A percentile compares a stretch with the other conserved stretches of the same genome.
phyloP scores from a whole-genome alignment of 108 stramenopile species.

The Skeletonema costatum region DNA sequence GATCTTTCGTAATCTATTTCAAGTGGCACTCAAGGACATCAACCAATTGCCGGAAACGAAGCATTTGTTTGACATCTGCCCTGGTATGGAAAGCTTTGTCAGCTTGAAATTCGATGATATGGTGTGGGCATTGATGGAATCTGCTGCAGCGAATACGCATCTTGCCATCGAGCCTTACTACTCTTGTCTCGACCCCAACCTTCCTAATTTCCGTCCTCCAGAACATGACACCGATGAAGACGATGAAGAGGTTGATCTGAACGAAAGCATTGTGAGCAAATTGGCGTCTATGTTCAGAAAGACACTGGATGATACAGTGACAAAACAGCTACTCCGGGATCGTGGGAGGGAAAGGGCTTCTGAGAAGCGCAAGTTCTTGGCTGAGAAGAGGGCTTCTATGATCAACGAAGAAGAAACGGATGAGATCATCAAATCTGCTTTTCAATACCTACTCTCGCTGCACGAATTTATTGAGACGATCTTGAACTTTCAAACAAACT shows the following conservation, averaged over 20 bases:
- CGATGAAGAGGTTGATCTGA: conserved; percentile 14
- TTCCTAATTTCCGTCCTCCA: conserved; percentile 56
- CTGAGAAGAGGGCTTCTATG: conserved; percentile 64
- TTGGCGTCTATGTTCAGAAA: not conserved
- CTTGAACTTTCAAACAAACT: conserved; percentile 64
- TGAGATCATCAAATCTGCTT: conserved; percentile 53
- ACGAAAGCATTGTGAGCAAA: conserved; percentile 1
- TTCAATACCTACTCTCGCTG: conserved; percentile 64
- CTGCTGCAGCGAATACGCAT: conserved; percentile 55
- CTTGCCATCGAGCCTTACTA: conserved; percentile 64
- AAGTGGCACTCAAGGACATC: conserved; percentile 51
- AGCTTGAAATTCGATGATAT: conserved; percentile 57
- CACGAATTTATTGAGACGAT: conserved; percentile 51
- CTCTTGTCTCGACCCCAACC: conserved; percentile 57
- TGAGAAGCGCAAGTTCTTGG: conserved; percentile 58
- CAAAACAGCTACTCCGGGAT: conserved; percentile 42
- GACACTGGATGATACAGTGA: conserved; percentile 16
- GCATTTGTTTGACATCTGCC: conserved; percentile 42
- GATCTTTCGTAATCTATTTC: conserved; percentile 70
- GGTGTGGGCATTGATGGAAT: conserved; percentile 62
- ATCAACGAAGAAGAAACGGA: conserved; percentile 66
- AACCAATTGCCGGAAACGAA: conserved; percentile 47
- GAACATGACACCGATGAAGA: conserved; percentile 12
- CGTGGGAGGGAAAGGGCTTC: conserved; percentile 34
- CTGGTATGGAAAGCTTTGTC: conserved; percentile 50